Percentiles rank a stretch among this genome's conserved stretches.
Evolutionary conservation across 1,139 yeast species (phyloP).

Genomic region (Lodderomyces elongisporus): DNA sequence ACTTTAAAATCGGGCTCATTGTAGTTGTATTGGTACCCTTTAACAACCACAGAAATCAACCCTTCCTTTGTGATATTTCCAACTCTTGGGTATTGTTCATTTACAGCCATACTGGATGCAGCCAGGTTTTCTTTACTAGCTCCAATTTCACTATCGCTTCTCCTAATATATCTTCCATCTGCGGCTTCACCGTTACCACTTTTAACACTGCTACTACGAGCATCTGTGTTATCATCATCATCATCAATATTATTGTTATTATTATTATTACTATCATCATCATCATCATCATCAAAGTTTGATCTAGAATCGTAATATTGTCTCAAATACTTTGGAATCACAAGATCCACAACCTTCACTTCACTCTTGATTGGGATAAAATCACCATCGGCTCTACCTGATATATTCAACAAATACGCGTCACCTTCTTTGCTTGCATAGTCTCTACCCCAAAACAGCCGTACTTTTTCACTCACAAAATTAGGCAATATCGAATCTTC

Average conservation of each 20-base stretch:
- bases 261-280: constrained; percentile 1
- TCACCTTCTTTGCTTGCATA: constrained; percentile 15
- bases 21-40: constrained; percentile 22
- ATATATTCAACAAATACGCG: constrained; percentile 46
- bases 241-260: too few relatives aligned
- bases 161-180: constrained; percentile 2
- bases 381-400: constrained; percentile 46
- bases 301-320: constrained; percentile 26
- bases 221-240: background rate
- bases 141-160: constrained; percentile 6
- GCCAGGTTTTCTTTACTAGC: constrained; percentile 10
- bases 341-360: constrained; percentile 19
- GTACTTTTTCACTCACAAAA: constrained; percentile 43
- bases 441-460: constrained; percentile 44
- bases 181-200: constrained; percentile 16
- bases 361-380: constrained; percentile 22
- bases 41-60: constrained; percentile 20
- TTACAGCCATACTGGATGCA: constrained; percentile 5
- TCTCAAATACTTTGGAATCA: constrained; percentile 41
- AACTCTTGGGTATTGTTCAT: constrained; percentile 12
- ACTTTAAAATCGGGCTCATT: constrained; percentile 18
- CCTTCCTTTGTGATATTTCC: constrained; percentile 33
- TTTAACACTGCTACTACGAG: background rate
- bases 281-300: constrained; percentile 2
- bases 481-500: constrained; percentile 59